A percentile compares a stretch with the other conserved stretches of the same genome.
phyloP scores from a whole-genome alignment of 2,329 filamentous ascomycete genomes.

The Helotiales sp. region DNA sequence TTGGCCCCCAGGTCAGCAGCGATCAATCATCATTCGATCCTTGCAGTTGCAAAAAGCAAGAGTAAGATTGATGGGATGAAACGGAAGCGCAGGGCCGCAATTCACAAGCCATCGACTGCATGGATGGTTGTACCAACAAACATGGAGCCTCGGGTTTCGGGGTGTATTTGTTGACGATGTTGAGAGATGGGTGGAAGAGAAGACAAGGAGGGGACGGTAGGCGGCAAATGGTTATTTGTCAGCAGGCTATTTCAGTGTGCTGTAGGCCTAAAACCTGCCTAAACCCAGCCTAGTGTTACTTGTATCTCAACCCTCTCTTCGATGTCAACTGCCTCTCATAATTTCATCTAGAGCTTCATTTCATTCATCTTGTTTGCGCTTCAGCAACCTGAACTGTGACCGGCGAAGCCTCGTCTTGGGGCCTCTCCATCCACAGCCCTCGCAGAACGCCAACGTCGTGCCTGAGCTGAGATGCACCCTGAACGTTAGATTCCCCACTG shows the following conservation, averaged over 20 bases:
- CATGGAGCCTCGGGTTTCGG: not conserved
- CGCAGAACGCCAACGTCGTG: not conserved
- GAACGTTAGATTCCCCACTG: not conserved
- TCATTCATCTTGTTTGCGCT: not conserved
- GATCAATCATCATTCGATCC: not conserved
- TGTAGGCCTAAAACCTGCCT: not conserved
- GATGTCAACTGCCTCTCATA: not conserved
- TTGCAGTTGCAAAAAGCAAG: not conserved
- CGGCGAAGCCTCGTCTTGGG: not conserved
- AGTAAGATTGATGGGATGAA: not conserved
- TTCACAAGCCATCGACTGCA: not conserved
- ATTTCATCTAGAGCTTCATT: not conserved
- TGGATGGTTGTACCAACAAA: not conserved
- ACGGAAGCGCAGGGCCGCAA: not conserved
- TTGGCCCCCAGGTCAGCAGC: not conserved
- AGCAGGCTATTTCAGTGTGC: not conserved
- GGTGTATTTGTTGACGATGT: not conserved
- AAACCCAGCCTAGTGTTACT: not conserved
- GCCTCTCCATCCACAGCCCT: not conserved
- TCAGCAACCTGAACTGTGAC: not conserved
- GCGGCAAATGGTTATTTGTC: not conserved
- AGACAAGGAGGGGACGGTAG: not conserved
- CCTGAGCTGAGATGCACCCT: slow-evolving; percentile 1
- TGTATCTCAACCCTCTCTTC: not conserved
- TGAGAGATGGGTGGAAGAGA: not conserved